Evolutionary conservation across 2,329 filamentous ascomycete species (phyloP), one percentile per base, ranked within the genome.

Genomic region (Xylaria sp.): DNA sequence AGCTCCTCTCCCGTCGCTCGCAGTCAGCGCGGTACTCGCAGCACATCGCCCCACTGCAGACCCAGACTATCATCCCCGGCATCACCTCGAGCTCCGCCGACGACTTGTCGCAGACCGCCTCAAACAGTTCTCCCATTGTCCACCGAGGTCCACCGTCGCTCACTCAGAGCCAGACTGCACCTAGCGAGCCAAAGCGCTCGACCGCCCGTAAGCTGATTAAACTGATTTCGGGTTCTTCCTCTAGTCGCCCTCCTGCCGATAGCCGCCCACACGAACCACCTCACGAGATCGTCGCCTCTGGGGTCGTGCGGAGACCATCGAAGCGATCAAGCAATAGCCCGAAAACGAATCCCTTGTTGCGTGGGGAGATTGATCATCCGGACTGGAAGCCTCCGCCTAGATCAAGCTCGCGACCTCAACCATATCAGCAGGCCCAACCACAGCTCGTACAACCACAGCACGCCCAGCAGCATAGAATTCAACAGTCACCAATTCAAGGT

Each of bases 271-370:
- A 74, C 69, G 77, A 80, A 64, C 74, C 73, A 69, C 76, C 81
- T 61, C 85, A 86, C 82, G 84, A 86, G 75, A 65, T 57, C 53
- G 85, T 84, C 74, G 81, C 81, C 67, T 72, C 79, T 56, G 83
- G 83, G 59, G 78, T 89, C 56, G 82, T 79, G 71, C 87, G 87
- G 71, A 82, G 86, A 72, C 82, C 85, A 36, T 90, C 88, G 53
- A 89, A 88, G 81, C 83, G 87, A 75, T 80, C 85, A 77, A 86
- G 85, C 83, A 82, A 85, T 69, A 75, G 79, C 73, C 72, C 85
- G 71, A 82, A 82, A 75, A 84, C 83, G 42, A 80, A 78, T 70
- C 73, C 79, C 70, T 77, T 81, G 69, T 65, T 76, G 53, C 60
- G 70, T 19, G 66, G 74, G 47, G 24, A 75, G 55, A 69, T 77